Percentiles rank a stretch among this genome's conserved stretches.
Conservation (phyloP, 164 flowering plant species). For the Buxus sempervirens region DNA sequence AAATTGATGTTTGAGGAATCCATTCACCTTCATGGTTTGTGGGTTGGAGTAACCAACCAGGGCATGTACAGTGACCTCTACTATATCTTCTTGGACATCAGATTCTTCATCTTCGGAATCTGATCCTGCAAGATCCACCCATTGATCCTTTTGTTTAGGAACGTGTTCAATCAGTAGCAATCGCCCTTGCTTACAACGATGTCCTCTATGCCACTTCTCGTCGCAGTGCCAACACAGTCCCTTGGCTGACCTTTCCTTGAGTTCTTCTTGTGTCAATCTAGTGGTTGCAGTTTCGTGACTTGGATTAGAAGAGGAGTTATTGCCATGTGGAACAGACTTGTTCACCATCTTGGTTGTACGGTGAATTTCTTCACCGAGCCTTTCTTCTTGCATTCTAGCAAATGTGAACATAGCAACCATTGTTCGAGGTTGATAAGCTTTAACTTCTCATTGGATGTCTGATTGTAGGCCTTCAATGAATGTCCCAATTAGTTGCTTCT, state of each 20-base stretch:
- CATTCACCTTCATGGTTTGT: background rate
- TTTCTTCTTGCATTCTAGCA: background rate
- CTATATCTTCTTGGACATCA: background rate
- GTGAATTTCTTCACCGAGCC: background rate
- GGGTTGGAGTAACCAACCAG: background rate
- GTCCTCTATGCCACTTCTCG: background rate
- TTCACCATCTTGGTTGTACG: background rate
- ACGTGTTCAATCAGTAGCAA: background rate
- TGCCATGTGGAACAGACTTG: no score
- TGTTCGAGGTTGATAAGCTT: background rate
- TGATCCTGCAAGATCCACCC: background rate
- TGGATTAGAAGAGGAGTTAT: no score
- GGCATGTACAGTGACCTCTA: background rate
- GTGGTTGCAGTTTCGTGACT: no score
- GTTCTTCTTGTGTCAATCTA: background rate
- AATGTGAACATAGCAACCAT: background rate
- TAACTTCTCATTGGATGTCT: background rate
- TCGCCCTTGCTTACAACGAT: background rate
- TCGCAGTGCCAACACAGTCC: background rate
- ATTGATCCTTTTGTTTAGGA: no score
- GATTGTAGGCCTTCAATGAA: background rate
- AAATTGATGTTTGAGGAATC: background rate
- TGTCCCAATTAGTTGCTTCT: background rate
- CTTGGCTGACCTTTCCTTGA: background rate
- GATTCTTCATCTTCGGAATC: no score